These are phyloP conservation scores for Aspergillus ochraceus DNA, from an alignment of 2,329 filamentous ascomycete genomes.

Conservation along the genomic window DNA sequence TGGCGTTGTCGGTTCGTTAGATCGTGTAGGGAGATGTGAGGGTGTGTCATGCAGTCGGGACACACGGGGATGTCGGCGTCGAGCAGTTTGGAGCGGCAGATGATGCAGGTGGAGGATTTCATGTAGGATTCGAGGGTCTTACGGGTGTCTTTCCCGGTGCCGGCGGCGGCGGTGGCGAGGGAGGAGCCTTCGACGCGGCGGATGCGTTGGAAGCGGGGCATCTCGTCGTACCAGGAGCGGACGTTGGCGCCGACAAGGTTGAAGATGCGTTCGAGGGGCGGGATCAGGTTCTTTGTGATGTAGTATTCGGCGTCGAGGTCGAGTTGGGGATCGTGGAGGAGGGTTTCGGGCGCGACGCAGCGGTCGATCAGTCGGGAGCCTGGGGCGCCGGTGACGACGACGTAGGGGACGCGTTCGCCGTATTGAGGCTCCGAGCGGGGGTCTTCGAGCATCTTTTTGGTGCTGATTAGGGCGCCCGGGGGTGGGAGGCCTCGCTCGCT, in stretches of 20 bases:
- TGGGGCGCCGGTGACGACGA: slow-evolving; percentile 85
- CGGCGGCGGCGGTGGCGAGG: slow-evolving; percentile 23
- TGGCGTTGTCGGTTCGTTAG: slow-evolving; percentile 63
- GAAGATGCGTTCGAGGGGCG: slow-evolving; percentile 93
- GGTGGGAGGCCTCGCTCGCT: slow-evolving; percentile 76
- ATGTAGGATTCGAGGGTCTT: slow-evolving; percentile 94
- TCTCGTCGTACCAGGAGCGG: slow-evolving; percentile 88
- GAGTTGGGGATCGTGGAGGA: slow-evolving; percentile 73
- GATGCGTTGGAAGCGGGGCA: slow-evolving; percentile 85
- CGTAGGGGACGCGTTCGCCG: slow-evolving; percentile 91
- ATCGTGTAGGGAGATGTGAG: slow-evolving; percentile 60
- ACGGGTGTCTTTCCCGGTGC: slow-evolving; percentile 44
- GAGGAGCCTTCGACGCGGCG: slow-evolving; percentile 55
- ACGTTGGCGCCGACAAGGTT: slow-evolving; percentile 94
- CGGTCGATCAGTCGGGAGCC: slow-evolving; percentile 84
- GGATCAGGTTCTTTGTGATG: slow-evolving; percentile 92
- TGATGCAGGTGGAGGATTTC: slow-evolving; percentile 73
- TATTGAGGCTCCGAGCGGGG: slow-evolving; percentile 88
- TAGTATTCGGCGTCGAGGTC: slow-evolving; percentile 95
- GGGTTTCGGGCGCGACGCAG: slow-evolving; percentile 81
- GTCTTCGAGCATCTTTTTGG: slow-evolving; percentile 82
- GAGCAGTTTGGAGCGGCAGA: slow-evolving; percentile 65
- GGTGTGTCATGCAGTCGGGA: slow-evolving; percentile 34
- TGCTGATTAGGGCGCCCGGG: slow-evolving; percentile 84
- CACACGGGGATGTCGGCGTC: slow-evolving; percentile 47